Evolutionary conservation across 768 basidiomycete species (phyloP).

Genomic region (Scleroderma citrinum): DNA sequence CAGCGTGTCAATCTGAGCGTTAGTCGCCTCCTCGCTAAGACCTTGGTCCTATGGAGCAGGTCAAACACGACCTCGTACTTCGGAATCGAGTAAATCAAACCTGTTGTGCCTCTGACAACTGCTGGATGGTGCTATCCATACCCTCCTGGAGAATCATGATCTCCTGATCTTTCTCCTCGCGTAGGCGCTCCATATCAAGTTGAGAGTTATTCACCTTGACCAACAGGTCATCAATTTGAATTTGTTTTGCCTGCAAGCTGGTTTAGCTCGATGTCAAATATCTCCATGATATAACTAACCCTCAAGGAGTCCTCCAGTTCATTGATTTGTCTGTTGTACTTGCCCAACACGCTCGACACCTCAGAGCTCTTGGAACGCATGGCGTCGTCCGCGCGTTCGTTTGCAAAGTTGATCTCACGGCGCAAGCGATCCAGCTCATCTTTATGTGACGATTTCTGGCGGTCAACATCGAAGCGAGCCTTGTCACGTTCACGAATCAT

Average conservation of each 20-base stretch:
- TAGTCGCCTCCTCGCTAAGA: slow-evolving; percentile 81
- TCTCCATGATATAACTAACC: slow-evolving; percentile 39
- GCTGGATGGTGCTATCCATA: slow-evolving; percentile 87
- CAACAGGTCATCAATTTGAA: slow-evolving; percentile 92
- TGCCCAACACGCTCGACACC: slow-evolving; percentile 78
- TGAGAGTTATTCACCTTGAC: slow-evolving; percentile 69
- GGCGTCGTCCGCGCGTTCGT: slow-evolving; percentile 96
- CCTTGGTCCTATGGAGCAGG: slow-evolving; percentile 59
- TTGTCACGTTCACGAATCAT: slow-evolving; percentile 98
- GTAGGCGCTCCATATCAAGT: slow-evolving; percentile 70
- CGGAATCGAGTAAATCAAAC: slow-evolving; percentile 35
- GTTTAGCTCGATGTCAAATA: slow-evolving; percentile 8
- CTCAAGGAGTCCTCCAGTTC: slow-evolving; percentile 95
- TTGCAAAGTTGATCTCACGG: slow-evolving; percentile 89
- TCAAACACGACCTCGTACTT: background rate
- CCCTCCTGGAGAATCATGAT: slow-evolving; percentile 93
- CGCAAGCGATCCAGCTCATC: slow-evolving; percentile 91
- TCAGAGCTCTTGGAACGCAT: slow-evolving; percentile 89
- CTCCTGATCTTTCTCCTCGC: slow-evolving; percentile 97
- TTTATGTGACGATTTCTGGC: slow-evolving; percentile 89
- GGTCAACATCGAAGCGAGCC: slow-evolving; percentile 91
- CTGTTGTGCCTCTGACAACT: slow-evolving; percentile 82
- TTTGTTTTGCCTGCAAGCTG: slow-evolving; percentile 74
- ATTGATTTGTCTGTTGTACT: slow-evolving; percentile 92
- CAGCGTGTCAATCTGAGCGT: slow-evolving; percentile 95